These are phyloP conservation scores for Calonectria honghensis DNA, from an alignment of 2,329 filamentous ascomycete genomes.

Conservation along the genomic window DNA sequence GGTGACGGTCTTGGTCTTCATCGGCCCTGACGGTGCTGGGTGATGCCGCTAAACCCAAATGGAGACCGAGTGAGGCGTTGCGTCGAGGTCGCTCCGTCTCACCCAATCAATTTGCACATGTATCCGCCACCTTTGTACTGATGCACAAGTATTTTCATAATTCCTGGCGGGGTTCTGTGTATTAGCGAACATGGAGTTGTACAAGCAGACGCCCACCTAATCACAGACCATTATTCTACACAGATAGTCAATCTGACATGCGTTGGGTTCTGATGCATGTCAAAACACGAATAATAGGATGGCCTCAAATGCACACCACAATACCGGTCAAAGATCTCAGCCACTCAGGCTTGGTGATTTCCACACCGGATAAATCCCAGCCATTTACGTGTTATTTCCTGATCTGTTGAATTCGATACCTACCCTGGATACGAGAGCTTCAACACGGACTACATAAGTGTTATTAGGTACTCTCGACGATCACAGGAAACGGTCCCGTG, in stretches of 20 bases:
- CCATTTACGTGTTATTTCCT: neutral
- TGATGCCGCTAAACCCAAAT: slow-evolving; percentile 51
- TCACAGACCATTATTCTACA: neutral
- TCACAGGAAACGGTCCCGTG: slow-evolving; percentile 28
- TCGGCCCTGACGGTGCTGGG: slow-evolving; percentile 24
- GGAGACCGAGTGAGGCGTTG: slow-evolving; percentile 51
- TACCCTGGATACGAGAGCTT: slow-evolving; percentile 1
- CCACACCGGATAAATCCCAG: neutral
- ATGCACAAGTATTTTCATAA: neutral
- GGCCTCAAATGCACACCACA: slow-evolving; percentile 29
- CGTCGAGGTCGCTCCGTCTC: neutral
- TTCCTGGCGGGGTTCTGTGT: neutral
- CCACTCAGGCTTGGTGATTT: neutral
- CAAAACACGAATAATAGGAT: neutral
- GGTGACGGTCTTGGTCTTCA: slow-evolving; percentile 53
- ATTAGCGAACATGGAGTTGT: neutral
- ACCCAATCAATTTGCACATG: slow-evolving; percentile 54
- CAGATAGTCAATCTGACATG: neutral
- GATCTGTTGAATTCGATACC: too few species aligned
- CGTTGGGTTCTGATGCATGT: slow-evolving; percentile 15
- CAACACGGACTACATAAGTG: neutral
- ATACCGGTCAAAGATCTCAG: neutral
- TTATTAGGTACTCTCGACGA: neutral
- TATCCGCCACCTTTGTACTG: neutral
- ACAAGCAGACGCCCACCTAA: neutral